Percentiles rank a stretch among this genome's conserved stretches.
These are phyloP conservation scores for Neurospora sp. DNA, from an alignment of 495 filamentous ascomycete genomes.

Conservation along the genomic window DNA sequence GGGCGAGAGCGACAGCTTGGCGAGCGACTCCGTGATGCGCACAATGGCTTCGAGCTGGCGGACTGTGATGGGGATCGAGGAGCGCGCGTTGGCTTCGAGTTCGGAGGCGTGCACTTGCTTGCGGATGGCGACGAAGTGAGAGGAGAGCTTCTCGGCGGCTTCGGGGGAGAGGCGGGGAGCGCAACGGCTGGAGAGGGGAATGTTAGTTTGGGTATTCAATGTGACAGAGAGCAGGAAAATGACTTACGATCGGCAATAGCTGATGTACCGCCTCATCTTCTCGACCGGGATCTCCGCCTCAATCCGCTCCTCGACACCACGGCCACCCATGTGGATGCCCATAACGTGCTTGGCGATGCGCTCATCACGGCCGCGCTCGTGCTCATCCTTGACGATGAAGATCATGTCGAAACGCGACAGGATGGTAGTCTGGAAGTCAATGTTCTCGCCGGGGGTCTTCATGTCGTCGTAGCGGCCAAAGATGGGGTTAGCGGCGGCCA, in stretches of 20 bases:
- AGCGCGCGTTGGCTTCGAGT: conserved; percentile 74
- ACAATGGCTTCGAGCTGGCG: conserved; percentile 95
- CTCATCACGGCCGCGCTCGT: conserved; percentile 83
- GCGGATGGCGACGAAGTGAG: conserved; percentile 93
- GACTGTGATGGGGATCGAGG: conserved; percentile 93
- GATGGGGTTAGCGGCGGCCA: conserved; percentile 94
- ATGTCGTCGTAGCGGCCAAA: conserved; percentile 98
- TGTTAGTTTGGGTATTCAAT: conserved; percentile 22
- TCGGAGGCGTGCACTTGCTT: conserved; percentile 90
- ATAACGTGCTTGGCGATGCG: conserved; percentile 94
- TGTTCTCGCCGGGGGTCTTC: conserved; percentile 96
- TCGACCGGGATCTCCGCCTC: conserved; percentile 85
- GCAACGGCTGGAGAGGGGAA: conserved; percentile 51
- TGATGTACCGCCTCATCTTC: conserved; percentile 97
- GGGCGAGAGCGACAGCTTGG: conserved; percentile 77
- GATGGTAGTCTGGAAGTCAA: conserved; percentile 99
- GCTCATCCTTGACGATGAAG: conserved; percentile 95
- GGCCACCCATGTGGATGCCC: conserved; percentile 91
- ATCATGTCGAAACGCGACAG: conserved; percentile 99
- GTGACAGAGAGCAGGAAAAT: neutral
- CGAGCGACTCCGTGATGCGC: conserved; percentile 91
- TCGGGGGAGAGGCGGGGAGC: conserved; percentile 86
- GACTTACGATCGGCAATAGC: conserved; percentile 87
- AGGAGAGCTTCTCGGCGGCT: conserved; percentile 92
- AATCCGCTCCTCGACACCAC: conserved; percentile 70